Base-by-base conservation (phyloP, 108 stramenopile species). In the Cyclotella sp. region DNA sequence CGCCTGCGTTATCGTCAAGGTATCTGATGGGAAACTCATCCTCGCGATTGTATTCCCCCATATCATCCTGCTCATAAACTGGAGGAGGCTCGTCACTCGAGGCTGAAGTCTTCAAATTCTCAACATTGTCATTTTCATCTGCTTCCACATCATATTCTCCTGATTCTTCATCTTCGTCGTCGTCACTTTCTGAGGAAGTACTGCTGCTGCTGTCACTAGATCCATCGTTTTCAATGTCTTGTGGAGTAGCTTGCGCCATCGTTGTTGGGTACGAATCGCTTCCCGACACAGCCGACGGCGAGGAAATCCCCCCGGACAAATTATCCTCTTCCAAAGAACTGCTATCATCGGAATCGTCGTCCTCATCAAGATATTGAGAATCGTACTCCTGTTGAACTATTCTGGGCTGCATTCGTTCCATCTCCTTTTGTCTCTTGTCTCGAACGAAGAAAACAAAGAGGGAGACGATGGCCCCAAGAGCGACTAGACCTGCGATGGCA, bases 261-360 rank as follows among this genome's bases (percentile, higher is more conserved):
- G 75, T 76, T 14, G 82, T 72, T 39, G 68, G 75, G 61, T 63
- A 83, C 24, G 70, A 69, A 44, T 58, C 53, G 0, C 68, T 74
- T 27, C 69, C 75, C 24, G 82, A 83, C 59, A 83, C 51, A 30
- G 34, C 65, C 21, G 82, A 81, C 21, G 68, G 64, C 22, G 75
- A 41, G 18, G 62, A 59, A 39, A 55, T 52, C 42, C 9, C 21
- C 1, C 57, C 70, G 1, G 79, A 73, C 30, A 55, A 51, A 27
- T 58, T 73, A 58, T 81, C 76, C 41, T 69, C 73, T 41, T 45
- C 72, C 8, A 41, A 27, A 16, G 79, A 73, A 30, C 24, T 41
- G 47, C 75, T 76, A 30, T 67, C 59, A 44, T 77, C 76, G 14
- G 72, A 77, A 44, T 83, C 82, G 39, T 72, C 74, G 46, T 76